These are phyloP conservation scores for Dictyostelium intermedium DNA, from an alignment of 78 protist genomes.

Conservation along the genomic window DNA sequence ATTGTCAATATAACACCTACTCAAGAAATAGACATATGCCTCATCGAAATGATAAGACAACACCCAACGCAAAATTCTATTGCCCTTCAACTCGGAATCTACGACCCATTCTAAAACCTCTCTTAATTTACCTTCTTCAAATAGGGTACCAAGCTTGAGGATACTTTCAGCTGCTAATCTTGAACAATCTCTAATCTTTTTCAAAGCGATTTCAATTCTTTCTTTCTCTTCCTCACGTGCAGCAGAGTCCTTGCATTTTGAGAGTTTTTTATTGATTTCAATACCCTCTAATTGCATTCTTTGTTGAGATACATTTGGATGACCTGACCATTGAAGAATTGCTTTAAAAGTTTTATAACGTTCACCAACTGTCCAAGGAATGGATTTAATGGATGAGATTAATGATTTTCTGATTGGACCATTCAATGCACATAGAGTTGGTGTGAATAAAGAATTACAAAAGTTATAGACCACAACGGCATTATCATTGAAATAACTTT, in stretches of 20 bases:
- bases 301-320: slow-evolving; percentile 41
- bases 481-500: slow-evolving; percentile 50
- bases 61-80: slow-evolving; percentile 67
- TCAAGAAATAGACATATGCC: slow-evolving; percentile 43
- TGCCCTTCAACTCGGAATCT: slow-evolving; percentile 64
- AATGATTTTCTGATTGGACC: slow-evolving; percentile 68
- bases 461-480: slow-evolving; percentile 56
- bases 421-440: slow-evolving; percentile 48
- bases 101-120: slow-evolving; percentile 63
- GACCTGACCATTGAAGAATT: slow-evolving; percentile 67
- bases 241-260: slow-evolving; percentile 36
- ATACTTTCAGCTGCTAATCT: slow-evolving; percentile 58
- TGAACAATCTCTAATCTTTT: slow-evolving; percentile 50
- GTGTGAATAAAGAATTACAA: slow-evolving; percentile 42
- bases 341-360: slow-evolving; percentile 66
- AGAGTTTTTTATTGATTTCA: slow-evolving; percentile 39
- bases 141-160: slow-evolving; percentile 24
- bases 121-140: slow-evolving; percentile 47
- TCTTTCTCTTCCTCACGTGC: slow-evolving; percentile 62
- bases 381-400: background rate
- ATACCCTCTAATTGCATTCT: slow-evolving; percentile 63
- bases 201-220: slow-evolving; percentile 21
- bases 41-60: slow-evolving; percentile 73
- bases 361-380: slow-evolving; percentile 80
- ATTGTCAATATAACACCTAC: slow-evolving; percentile 24